Evolutionary conservation across 148 eudicot genomes (phyloP), one percentile per base, ranked within the genome.

Genomic region (Rhododendron vialii): DNA sequence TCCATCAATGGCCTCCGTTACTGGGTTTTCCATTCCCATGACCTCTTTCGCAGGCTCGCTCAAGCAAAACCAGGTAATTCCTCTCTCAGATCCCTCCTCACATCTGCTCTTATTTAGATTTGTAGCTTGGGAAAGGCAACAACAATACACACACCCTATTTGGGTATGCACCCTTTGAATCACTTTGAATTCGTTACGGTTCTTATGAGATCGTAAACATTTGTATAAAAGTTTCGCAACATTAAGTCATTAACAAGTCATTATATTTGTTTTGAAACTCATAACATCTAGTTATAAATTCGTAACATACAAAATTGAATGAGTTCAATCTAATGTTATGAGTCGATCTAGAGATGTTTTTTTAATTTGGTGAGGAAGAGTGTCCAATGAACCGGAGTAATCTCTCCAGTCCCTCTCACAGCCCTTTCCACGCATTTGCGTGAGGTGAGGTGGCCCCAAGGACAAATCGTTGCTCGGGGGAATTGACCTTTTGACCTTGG

Each of bases 1-100:
- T 51, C 47, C 86, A 74, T 51, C 86, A 84, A 84, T 84, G 86
- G 86, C 86, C n/a, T 35, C 71, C 41, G 53, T 76, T 3, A 76
- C 81, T 24, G 86, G 86, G 35, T 50, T 79, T 48, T 75, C 50
- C 55, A 51, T 51, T 1, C 35, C 65, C 71, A 38, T 76, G 71
- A n/a, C 81, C 86, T 26, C 86, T 76, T 24, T 76, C 73, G 77
- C 86, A 24, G 38, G 71, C 81, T 84, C 82, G 4, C 20, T 84
- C 82, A 84, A 76, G 50, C 86, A 51, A 84, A 84, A 38, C 69
- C 33, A 76, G 86, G 86, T 84, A 53, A 53, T 33, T 22, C 24
- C 24, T 47, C 35, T n/a, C n/a, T 36, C 9, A 33, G 80, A 50
- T 84, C 80, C 47, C 47, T 83, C 77, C 30, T 14, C 30, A 5